Percentiles rank a stretch among this genome's conserved stretches.
Evolutionary conservation across 768 basidiomycete species (phyloP).

Genomic region (Scleroderma citrinum): DNA sequence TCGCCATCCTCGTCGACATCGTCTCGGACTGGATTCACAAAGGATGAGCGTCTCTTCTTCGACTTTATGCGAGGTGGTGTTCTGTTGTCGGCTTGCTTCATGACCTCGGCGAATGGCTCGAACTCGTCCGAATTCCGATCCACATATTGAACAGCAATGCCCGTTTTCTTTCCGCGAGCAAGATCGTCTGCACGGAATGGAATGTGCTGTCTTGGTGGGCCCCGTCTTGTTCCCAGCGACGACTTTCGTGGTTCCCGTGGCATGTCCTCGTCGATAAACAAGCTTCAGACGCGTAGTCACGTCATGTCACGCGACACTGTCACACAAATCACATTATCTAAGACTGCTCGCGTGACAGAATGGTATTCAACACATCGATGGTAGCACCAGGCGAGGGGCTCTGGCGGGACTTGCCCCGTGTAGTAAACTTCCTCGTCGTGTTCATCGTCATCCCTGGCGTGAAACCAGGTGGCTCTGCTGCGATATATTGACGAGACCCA

Average conservation of each 20-base stretch:
- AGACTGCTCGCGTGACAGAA: not conserved
- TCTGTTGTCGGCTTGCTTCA: constrained; percentile 63
- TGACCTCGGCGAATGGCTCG: constrained; percentile 72
- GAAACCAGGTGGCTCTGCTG: constrained; percentile 19
- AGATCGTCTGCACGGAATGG: constrained; percentile 77
- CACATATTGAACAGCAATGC: constrained; percentile 60
- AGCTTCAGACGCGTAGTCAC: constrained; percentile 18
- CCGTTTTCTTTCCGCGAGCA: constrained; percentile 76
- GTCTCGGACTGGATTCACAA: constrained; percentile 26
- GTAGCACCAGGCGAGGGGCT: not conserved
- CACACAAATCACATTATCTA: constrained; percentile 2
- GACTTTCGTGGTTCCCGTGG: constrained; percentile 28
- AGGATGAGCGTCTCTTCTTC: constrained; percentile 43
- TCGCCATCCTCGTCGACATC: constrained; percentile 56
- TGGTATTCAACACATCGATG: not conserved
- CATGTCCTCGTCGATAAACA: constrained; percentile 25
- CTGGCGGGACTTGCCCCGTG: not conserved
- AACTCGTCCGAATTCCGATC: constrained; percentile 76
- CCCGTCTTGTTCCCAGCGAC: constrained; percentile 45
- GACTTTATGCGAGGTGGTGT: constrained; percentile 52
- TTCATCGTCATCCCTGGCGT: not conserved
- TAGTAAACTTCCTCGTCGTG: not conserved
- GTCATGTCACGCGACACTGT: constrained; percentile 23
- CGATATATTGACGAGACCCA: constrained; percentile 46
- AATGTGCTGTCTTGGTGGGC: constrained; percentile 59